Evolutionary conservation across 495 filamentous ascomycete species (phyloP).

Genomic region (Aspergillus baeticus): DNA sequence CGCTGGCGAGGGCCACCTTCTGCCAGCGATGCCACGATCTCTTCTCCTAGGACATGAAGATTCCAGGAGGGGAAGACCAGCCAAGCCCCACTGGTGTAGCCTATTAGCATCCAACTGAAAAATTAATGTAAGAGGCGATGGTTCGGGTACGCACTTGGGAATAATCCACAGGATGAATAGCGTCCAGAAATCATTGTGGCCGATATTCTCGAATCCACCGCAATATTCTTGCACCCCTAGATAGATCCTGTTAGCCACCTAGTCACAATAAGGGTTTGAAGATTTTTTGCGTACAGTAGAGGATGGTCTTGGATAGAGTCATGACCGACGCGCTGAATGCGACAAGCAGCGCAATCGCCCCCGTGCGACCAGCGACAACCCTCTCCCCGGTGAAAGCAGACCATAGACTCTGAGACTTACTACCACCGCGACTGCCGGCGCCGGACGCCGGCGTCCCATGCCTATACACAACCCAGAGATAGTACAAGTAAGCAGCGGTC

Average conservation of each 20-base stretch:
- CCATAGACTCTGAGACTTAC: constrained; percentile 34
- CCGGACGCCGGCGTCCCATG: constrained; percentile 39
- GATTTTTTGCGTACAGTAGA: constrained; percentile 68
- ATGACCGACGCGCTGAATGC: constrained; percentile 70
- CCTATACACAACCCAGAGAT: constrained; percentile 60
- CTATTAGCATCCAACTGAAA: constrained; percentile 12
- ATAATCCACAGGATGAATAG: constrained; percentile 72
- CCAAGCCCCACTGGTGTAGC: constrained; percentile 66
- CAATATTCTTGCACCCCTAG: constrained; percentile 77
- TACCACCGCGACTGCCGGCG: constrained; percentile 29
- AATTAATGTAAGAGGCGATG: background rate
- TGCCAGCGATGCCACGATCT: constrained; percentile 69
- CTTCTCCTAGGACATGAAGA: constrained; percentile 63
- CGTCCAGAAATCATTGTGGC: constrained; percentile 62
- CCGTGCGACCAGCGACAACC: constrained; percentile 56
- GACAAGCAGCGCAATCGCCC: constrained; percentile 62
- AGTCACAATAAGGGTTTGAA: background rate
- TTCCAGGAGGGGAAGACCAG: constrained; percentile 70
- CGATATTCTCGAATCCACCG: constrained; percentile 75
- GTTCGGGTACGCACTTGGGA: constrained; percentile 64
- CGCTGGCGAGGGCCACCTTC: constrained; percentile 38
- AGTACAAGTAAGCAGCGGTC: constrained; percentile 65
- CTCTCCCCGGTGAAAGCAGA: constrained; percentile 49
- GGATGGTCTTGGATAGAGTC: constrained; percentile 83
- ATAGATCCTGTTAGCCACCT: constrained; percentile 4